A percentile compares a stretch with the other conserved stretches of the same genome.
phyloP scores from a whole-genome alignment of 495 filamentous ascomycete genomes.

The Aspergillus sparsus region DNA sequence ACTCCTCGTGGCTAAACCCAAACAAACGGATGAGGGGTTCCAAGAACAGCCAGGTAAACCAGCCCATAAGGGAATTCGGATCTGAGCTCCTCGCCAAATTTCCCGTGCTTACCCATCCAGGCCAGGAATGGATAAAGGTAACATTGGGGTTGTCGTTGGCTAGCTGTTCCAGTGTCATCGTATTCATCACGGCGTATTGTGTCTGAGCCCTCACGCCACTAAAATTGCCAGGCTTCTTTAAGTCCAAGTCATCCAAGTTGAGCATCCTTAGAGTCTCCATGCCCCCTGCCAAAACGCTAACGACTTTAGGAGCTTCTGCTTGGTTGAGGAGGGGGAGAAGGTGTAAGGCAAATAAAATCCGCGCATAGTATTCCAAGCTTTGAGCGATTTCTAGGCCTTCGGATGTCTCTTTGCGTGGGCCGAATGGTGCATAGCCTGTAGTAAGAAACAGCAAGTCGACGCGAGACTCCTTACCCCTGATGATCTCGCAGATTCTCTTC shows the following conservation, averaged over 20 bases:
- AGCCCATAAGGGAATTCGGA: background rate
- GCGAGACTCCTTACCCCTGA: background rate
- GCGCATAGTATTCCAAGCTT: background rate
- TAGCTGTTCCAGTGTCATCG: background rate
- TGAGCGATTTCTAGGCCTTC: background rate
- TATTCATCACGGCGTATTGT: background rate
- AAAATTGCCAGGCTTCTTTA: background rate
- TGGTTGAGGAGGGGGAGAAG: background rate
- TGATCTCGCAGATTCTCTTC: background rate
- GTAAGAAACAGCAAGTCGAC: background rate
- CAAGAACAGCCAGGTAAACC: background rate
- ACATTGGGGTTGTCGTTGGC: background rate
- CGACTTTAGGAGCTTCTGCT: background rate
- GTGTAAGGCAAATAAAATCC: background rate
- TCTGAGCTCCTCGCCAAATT: background rate
- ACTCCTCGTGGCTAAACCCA: background rate
- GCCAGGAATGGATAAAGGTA: background rate
- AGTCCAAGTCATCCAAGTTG: background rate
- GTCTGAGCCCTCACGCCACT: background rate
- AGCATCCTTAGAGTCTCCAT: background rate
- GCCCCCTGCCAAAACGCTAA: background rate
- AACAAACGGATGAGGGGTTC: background rate
- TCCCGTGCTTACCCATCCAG: background rate
- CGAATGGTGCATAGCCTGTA: background rate
- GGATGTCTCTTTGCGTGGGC: background rate